These are phyloP conservation scores for Piloderma croceum DNA, from an alignment of 768 basidiomycete species.

Conservation along the genomic window DNA sequence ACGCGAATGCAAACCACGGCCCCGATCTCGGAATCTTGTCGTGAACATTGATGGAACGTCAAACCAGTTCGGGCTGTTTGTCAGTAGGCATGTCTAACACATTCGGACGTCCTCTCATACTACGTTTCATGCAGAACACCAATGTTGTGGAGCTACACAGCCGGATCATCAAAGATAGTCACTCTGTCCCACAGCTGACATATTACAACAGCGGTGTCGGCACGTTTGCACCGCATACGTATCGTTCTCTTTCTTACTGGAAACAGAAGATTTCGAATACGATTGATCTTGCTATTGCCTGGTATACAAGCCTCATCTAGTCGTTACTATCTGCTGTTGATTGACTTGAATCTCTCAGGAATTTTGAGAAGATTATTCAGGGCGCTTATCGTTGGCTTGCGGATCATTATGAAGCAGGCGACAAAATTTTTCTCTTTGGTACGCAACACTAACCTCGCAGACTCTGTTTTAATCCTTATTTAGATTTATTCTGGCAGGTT, in stretches of 20 bases:
- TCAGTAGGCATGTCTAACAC: too few relatives aligned
- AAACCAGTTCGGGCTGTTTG: too few relatives aligned
- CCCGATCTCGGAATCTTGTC: too few relatives aligned
- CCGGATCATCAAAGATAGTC: conserved; percentile 8
- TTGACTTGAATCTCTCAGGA: too few relatives aligned
- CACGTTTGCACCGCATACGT: conserved; percentile 1
- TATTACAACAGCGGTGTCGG: conserved; percentile 16
- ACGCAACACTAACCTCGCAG: neutral
- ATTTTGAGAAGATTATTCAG: conserved; percentile 9
- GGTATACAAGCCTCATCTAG: too few relatives aligned
- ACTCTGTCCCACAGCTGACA: conserved; percentile 18
- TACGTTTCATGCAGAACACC: too few relatives aligned
- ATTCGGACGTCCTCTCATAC: too few relatives aligned
- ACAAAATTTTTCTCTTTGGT: conserved; percentile 20
- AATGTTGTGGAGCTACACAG: conserved; percentile 18
- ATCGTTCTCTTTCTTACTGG: neutral
- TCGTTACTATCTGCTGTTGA: too few relatives aligned
- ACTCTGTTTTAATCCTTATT: conserved; percentile 1
- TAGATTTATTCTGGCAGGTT: too few relatives aligned
- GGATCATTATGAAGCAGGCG: conserved; percentile 14
- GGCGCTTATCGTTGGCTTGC: conserved; percentile 19
- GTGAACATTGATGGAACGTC: too few relatives aligned
- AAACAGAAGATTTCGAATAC: conserved; percentile 2
- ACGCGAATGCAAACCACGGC: too few relatives aligned
- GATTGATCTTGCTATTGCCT: conserved; percentile 8